Evolutionary conservation across 2,329 filamentous ascomycete species (phyloP).

Genomic region (Alternaria rosae): DNA sequence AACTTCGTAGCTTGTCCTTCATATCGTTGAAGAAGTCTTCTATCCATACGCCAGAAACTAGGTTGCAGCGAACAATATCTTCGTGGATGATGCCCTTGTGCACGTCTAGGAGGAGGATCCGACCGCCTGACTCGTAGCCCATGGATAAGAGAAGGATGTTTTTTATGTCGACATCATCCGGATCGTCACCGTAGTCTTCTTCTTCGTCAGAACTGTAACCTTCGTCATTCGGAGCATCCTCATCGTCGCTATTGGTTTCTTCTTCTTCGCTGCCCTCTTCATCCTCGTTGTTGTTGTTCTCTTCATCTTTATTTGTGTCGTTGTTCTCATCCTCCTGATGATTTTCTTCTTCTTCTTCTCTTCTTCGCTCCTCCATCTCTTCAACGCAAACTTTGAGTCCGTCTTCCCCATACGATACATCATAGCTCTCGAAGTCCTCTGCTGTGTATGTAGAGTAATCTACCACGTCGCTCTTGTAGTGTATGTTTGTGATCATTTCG

Average conservation of each 20-base stretch:
- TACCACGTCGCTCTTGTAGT: conserved; percentile 13
- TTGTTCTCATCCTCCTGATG: not conserved
- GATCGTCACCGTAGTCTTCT: not conserved
- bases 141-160: not conserved
- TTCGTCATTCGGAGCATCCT: not conserved
- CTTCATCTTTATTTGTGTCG: not conserved
- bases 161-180: not conserved
- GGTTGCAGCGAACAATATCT: not conserved
- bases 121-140: not conserved
- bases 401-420: not conserved
- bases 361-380: not conserved
- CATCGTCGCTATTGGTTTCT: not conserved
- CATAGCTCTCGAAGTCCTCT: not conserved
- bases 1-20: not conserved
- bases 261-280: not conserved
- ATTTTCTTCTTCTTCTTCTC: not conserved
- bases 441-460: not conserved
- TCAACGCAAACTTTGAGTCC: not conserved
- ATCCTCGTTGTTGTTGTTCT: not conserved
- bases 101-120: not conserved
- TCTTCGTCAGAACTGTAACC: not conserved
- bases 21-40: not conserved
- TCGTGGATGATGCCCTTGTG: not conserved
- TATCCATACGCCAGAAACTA: not conserved
- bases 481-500: conserved; percentile 9